These are phyloP conservation scores for Emericellopsis terricola DNA, from an alignment of 495 filamentous ascomycete genomes.

Conservation along the genomic window DNA sequence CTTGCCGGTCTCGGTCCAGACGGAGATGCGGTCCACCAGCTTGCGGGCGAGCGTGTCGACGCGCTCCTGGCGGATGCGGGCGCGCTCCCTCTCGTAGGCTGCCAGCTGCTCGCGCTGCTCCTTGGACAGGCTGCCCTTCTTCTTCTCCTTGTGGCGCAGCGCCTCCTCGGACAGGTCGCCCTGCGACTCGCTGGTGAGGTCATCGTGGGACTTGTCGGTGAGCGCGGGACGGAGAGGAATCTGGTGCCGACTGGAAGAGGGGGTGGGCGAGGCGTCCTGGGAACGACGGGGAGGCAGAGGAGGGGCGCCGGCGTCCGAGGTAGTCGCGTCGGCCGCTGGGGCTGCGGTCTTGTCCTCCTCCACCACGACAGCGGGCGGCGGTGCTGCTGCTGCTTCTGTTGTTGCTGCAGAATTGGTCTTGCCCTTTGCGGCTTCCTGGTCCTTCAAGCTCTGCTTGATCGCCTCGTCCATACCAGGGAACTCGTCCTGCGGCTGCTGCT, in stretches of 20 bases:
- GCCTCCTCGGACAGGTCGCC: conserved; percentile 55
- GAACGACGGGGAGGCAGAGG: conserved; percentile 14
- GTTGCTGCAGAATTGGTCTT: conserved; percentile 11
- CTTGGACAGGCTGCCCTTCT: conserved; percentile 68
- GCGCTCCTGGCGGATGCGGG: conserved; percentile 71
- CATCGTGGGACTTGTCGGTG: conserved; percentile 79
- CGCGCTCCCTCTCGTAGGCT: conserved; percentile 75
- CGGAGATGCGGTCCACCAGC: conserved; percentile 73
- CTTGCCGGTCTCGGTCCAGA: conserved; percentile 97
- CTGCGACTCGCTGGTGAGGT: conserved; percentile 43
- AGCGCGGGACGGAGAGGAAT: conserved; percentile 66
- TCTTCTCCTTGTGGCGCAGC: conserved; percentile 54
- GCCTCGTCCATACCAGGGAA: conserved; percentile 29
- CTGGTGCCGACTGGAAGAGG: conserved; percentile 19
- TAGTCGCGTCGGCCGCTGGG: conserved; percentile 23
- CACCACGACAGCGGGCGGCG: conserved; percentile 20
- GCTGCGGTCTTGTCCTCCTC: conserved; percentile 22
- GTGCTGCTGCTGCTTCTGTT: conserved; percentile 9
- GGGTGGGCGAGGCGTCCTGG: conserved; percentile 1
- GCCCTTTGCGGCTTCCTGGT: conserved; percentile 7
- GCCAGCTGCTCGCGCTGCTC: conserved; percentile 83
- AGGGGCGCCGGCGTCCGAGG: conserved; percentile 16
- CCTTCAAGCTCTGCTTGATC: conserved; percentile 27
- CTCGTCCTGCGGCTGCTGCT: conserved; percentile 11
- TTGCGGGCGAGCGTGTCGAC: conserved; percentile 70